phyloP scores from a whole-genome alignment of 2,329 filamentous ascomycete species.

The Sporothrix curviconia region DNA sequence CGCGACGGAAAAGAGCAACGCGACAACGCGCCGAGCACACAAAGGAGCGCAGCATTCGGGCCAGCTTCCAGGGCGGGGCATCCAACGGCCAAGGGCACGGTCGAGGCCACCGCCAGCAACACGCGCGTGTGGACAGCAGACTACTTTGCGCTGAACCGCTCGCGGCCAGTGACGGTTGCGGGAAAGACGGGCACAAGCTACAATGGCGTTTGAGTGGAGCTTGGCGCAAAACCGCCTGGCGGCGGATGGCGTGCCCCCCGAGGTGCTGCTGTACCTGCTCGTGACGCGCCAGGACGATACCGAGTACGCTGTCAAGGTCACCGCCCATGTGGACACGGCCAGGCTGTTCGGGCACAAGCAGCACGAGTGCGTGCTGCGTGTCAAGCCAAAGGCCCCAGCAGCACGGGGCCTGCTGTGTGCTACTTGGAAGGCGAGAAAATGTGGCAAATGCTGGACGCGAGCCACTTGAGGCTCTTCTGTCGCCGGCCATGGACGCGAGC shows the following conservation, averaged over 20 bases:
- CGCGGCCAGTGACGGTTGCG: not conserved
- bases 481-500: not conserved
- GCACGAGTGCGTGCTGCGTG: conserved; percentile 3
- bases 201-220: conserved; percentile 9
- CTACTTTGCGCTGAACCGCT: conserved; percentile 10
- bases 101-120: not conserved
- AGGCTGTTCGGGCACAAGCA: not conserved
- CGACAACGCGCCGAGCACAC: conserved; percentile 2
- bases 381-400: not conserved
- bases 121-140: not conserved
- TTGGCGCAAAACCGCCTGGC: conserved; percentile 10
- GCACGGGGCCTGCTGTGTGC: not conserved
- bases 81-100: not conserved
- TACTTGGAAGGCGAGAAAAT: conserved; percentile 5
- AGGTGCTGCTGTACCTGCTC: conserved; percentile 12
- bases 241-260: conserved; percentile 2
- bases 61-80: not conserved
- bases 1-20: not conserved
- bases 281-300: conserved; percentile 10
- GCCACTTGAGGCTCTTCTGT: conserved; percentile 4
- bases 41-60: not conserved
- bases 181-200: not conserved
- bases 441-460: not conserved
- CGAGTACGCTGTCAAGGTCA: conserved; percentile 12
- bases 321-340: not conserved